Conservation (phyloP, 805 yeast species). For the Cyberlindnera bimundalis region DNA sequence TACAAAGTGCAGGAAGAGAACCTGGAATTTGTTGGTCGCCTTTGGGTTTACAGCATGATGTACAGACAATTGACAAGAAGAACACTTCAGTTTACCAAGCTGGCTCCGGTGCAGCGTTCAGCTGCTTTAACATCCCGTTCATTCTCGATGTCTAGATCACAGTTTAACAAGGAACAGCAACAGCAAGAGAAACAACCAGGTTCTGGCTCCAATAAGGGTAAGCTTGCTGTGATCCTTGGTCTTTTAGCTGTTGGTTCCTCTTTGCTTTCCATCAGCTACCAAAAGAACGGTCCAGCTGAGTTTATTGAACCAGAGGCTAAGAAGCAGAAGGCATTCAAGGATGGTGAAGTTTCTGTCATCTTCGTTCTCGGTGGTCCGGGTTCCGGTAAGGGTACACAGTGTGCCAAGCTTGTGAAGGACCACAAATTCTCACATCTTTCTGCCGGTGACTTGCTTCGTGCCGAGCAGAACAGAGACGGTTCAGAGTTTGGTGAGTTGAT, state of each 20-base stretch:
- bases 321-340: slow-evolving; percentile 44
- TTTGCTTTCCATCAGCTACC: slow-evolving; percentile 38
- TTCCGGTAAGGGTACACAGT: slow-evolving; percentile 96
- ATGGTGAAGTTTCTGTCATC: slow-evolving; percentile 70
- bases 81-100: background rate
- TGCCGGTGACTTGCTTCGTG: slow-evolving; percentile 95
- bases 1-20: background rate
- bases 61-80: background rate
- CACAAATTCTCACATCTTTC: slow-evolving; percentile 82
- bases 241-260: slow-evolving; percentile 48
- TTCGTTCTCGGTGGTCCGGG: slow-evolving; percentile 98
- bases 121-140: slow-evolving; percentile 1
- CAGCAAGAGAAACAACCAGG: slow-evolving; percentile 3
- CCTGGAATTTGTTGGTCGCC: too few species aligned
- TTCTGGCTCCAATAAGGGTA: slow-evolving; percentile 26
- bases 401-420: slow-evolving; percentile 77
- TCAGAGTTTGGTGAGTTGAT: slow-evolving; percentile 85
- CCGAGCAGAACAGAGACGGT: slow-evolving; percentile 81
- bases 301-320: slow-evolving; percentile 36
- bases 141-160: slow-evolving; percentile 5
- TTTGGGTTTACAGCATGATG: too few species aligned
- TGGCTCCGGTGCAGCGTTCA: background rate
- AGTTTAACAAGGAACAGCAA: slow-evolving; percentile 6
- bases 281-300: slow-evolving; percentile 41
- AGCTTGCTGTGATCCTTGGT: slow-evolving; percentile 38